phyloP scores from a whole-genome alignment of 2,329 filamentous ascomycete genomes.

The Pseudocercospora eumusae region DNA sequence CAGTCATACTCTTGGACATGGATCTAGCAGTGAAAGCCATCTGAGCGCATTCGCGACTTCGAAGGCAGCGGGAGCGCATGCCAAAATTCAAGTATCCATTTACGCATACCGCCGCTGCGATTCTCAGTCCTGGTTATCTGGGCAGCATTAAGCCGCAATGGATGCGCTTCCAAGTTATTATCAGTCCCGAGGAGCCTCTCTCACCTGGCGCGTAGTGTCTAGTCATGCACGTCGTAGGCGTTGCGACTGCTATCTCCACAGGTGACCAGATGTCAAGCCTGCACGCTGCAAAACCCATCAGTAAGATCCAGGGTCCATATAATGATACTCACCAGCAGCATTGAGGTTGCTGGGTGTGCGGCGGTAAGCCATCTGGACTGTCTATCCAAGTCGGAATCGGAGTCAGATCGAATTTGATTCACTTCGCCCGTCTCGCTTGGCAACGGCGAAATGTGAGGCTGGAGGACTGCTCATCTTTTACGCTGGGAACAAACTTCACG shows the following conservation, averaged over 20 bases:
- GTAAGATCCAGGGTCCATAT: neutral
- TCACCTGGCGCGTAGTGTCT: no score
- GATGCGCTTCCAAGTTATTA: no score
- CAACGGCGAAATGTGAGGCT: neutral
- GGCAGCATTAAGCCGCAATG: no score
- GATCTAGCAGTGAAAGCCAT: no score
- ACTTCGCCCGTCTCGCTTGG: neutral
- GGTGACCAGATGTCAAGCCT: neutral
- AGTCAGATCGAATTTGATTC: neutral
- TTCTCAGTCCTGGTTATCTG: no score
- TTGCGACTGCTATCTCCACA: neutral
- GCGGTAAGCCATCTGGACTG: neutral
- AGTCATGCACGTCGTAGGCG: neutral
- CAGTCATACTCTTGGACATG: neutral
- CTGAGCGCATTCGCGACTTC: neutral
- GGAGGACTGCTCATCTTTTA: neutral
- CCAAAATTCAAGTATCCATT: neutral
- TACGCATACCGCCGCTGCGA: no score
- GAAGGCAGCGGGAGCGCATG: neutral
- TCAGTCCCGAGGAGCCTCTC: no score
- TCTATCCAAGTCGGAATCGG: neutral
- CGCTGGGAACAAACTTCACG: neutral
- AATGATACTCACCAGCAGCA: neutral
- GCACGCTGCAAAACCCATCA: neutral
- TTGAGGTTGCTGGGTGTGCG: neutral